Conservation (phyloP, 306 rosid species). For the Canavalia ensiformis region DNA sequence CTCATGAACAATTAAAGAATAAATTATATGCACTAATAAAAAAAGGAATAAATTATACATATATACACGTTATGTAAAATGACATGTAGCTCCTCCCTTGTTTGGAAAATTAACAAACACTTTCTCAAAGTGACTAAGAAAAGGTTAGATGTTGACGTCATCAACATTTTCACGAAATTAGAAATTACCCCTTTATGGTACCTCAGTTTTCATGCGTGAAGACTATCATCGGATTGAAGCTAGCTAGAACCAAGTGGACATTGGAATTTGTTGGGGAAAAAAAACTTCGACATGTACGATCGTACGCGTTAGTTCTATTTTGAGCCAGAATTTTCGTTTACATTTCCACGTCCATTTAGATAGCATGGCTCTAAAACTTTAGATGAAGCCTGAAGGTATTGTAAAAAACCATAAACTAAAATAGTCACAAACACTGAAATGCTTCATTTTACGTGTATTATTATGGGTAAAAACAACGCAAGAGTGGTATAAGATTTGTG, state of each 20-base stretch:
- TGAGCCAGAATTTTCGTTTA: neutral
- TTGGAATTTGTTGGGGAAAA: neutral
- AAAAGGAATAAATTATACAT: neutral
- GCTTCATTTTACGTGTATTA: no score
- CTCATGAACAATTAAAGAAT: neutral
- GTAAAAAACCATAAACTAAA: no score
- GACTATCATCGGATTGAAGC: neutral
- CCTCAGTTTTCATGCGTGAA: neutral
- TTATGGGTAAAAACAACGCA: no score
- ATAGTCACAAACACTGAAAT: no score
- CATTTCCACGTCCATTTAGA: neutral
- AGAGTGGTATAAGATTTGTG: no score
- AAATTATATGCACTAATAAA: slow-evolving; percentile 1
- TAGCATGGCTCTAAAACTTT: neutral
- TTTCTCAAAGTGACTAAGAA: neutral
- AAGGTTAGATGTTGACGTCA: neutral
- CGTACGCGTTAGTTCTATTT: no score
- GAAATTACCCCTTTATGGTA: neutral
- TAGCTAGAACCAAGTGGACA: neutral
- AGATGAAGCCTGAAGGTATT: neutral
- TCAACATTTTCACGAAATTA: neutral
- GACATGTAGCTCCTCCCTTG: slow-evolving; percentile 4
- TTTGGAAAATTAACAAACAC: slow-evolving; percentile 3
- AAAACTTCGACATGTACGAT: neutral
- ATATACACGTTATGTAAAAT: neutral